Evolutionary conservation across 176 grass and related monocot genomes (phyloP), one percentile per base, ranked within the genome.

Genomic region (Zoysia japonica): DNA sequence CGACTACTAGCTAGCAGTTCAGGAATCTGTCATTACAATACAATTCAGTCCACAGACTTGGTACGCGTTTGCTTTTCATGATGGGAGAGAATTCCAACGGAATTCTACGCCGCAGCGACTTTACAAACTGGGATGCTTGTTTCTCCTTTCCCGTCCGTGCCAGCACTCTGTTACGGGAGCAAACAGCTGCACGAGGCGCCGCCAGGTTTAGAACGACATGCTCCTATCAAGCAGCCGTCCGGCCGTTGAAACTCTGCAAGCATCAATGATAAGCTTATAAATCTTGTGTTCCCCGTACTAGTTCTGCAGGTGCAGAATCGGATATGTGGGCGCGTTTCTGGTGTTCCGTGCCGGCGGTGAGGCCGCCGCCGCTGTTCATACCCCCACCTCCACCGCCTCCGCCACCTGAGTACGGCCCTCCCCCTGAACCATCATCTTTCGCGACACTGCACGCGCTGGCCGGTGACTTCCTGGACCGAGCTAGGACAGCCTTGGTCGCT

Each of bases 321-420:
- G 16, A 13, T 17, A 78, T 78, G 62, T 82, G 68, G 79, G 36
- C 68, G 79, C 68, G 68, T 61, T 52, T 72, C 56, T 82, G 79
- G 79, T 42, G 49, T 15, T 5, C 57, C 56, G 15, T 43, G 56
- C 81, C 9, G 62, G 49, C 71, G 71, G 41, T 50, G 41, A 75
- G 20, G 68, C 43, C 75, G 9, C 75, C 78, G 6, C 53, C 79
- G 68, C 41, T 68, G 70, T 41, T 55, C 14, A 16, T 9, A 2
- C 70, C 70, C 14, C 70, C 70, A 45, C 74, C 74, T 19, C 19
- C 54, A 3, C 57, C 54, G 1, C 57, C 44, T 2, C 40, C 73
- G 55, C 72, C 72, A 1, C 80, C 70, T 12, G 9, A 47, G 71
- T 83, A 67, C 49, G 55, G 49, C n/a, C 61, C 80, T 9, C 63